Percentiles rank a stretch among this genome's conserved stretches.
Conservation (phyloP, 1,284 basidiomycete genomes). For the Pseudozyma tsukubaensis region DNA sequence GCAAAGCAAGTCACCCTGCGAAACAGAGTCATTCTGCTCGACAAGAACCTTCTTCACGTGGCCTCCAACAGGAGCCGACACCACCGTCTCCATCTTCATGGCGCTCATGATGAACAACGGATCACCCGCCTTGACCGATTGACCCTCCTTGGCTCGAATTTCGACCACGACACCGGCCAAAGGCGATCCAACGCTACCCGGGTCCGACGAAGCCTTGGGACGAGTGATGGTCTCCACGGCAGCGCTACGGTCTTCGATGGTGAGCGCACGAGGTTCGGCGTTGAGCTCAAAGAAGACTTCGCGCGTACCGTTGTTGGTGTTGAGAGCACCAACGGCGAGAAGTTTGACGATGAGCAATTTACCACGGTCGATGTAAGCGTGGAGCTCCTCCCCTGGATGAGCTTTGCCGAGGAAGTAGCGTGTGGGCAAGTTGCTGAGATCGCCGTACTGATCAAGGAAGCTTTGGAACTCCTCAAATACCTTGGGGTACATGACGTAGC, state of each 20-base stretch:
- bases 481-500: slow-evolving; percentile 97
- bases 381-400: slow-evolving; percentile 91
- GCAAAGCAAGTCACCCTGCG: slow-evolving; percentile 85
- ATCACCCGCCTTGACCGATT: slow-evolving; percentile 97
- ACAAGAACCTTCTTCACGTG: slow-evolving; percentile 92
- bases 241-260: slow-evolving; percentile 94
- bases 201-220: slow-evolving; percentile 91
- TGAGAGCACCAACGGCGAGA: slow-evolving; percentile 92
- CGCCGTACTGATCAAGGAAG: slow-evolving; percentile 94
- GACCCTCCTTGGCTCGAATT: slow-evolving; percentile 94
- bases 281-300: slow-evolving; percentile 93
- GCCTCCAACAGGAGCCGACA: slow-evolving; percentile 93
- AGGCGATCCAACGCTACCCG: slow-evolving; percentile 89
- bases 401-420: slow-evolving; percentile 97
- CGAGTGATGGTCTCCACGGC: slow-evolving; percentile 90
- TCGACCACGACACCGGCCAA: slow-evolving; percentile 94
- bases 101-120: slow-evolving; percentile 76
- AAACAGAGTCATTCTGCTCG: slow-evolving; percentile 79
- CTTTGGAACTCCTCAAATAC: slow-evolving; percentile 95
- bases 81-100: slow-evolving; percentile 83
- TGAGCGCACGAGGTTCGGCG: slow-evolving; percentile 63
- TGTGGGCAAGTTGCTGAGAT: slow-evolving; percentile 83
- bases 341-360: slow-evolving; percentile 94
- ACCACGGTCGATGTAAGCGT: slow-evolving; percentile 95
- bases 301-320: slow-evolving; percentile 88